Conservation (phyloP, 805 yeast species). For the Candida ovalis region DNA sequence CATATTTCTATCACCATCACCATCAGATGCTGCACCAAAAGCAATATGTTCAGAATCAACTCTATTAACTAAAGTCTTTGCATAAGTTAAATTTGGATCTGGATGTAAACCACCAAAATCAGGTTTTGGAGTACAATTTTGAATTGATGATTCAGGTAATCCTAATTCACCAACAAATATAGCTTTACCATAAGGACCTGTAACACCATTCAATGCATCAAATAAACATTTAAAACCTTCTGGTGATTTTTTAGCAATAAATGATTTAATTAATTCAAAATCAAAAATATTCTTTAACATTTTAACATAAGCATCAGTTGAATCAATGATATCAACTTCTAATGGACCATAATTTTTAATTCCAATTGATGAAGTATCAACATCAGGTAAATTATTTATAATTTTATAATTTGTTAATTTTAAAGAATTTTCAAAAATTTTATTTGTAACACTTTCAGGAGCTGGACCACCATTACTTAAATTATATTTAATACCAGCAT, state of each 20-base stretch:
- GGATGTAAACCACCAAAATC: conserved; percentile 98
- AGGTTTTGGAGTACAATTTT: conserved; percentile 73
- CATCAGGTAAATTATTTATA: conserved; percentile 51
- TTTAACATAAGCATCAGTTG: conserved; percentile 71
- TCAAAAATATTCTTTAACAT: conserved; percentile 86
- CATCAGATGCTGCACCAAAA: conserved; percentile 98
- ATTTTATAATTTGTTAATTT: conserved; percentile 57
- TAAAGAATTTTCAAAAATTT: conserved; percentile 70
- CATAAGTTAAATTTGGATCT: conserved; percentile 95
- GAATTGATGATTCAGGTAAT: conserved; percentile 63
- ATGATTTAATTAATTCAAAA: conserved; percentile 71
- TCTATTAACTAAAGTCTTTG: conserved; percentile 74
- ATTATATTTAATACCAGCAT: conserved; percentile 94
- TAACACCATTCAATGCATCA: conserved; percentile 91
- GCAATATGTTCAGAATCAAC: conserved; percentile 83
- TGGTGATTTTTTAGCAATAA: conserved; percentile 49
- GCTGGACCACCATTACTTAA: conserved; percentile 97
- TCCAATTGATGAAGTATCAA: conserved; percentile 65
- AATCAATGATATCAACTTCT: conserved; percentile 76
- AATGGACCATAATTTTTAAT: conserved; percentile 48
- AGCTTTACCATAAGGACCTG: conserved; percentile 92
- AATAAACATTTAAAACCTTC: conserved; percentile 71
- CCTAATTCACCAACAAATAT: conserved; percentile 85
- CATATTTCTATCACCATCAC: conserved; percentile 99
- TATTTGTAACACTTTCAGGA: conserved; percentile 89